Conservation (phyloP, 768 basidiomycete genomes). For the Mycena amicta region DNA sequence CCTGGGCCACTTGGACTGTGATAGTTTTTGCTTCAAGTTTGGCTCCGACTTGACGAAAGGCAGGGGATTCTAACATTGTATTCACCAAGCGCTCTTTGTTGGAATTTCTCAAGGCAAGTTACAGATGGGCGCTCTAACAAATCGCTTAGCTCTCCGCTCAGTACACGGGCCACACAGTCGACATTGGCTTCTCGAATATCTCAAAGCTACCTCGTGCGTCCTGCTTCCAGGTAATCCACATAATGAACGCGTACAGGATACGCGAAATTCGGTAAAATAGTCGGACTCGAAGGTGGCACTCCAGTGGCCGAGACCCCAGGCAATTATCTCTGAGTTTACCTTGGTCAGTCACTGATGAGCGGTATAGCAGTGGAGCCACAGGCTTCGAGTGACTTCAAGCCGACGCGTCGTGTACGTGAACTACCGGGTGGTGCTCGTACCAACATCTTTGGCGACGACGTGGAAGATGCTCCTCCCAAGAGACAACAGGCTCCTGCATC, state of each 20-base stretch:
- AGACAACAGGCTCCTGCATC: constrained; percentile 1
- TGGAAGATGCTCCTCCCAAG: constrained; percentile 61
- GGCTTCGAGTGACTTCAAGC: constrained; percentile 44
- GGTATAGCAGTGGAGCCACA: too few relatives aligned
- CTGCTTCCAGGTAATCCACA: neutral
- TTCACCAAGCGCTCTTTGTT: constrained; percentile 78
- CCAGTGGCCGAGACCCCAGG: too few relatives aligned
- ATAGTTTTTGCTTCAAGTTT: too few relatives aligned
- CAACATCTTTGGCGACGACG: constrained; percentile 51
- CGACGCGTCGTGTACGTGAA: constrained; percentile 59
- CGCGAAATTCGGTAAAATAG: constrained; percentile 68
- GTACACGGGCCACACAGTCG: constrained; percentile 65
- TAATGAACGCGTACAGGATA: constrained; percentile 49
- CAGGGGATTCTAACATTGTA: constrained; percentile 71
- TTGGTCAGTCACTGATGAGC: constrained; percentile 7
- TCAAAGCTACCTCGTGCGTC: constrained; percentile 71
- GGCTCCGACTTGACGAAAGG: too few relatives aligned
- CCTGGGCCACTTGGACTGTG: constrained; percentile 83
- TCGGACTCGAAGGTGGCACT: too few relatives aligned
- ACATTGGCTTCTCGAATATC: constrained; percentile 74
- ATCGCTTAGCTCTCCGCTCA: too few relatives aligned
- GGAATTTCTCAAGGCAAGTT: constrained; percentile 81
- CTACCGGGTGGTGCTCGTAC: constrained; percentile 55
- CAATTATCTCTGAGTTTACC: too few relatives aligned
- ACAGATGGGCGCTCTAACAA: too few relatives aligned